Conservation (phyloP, 768 basidiomycete species). For the Lactifluus pinguis region DNA sequence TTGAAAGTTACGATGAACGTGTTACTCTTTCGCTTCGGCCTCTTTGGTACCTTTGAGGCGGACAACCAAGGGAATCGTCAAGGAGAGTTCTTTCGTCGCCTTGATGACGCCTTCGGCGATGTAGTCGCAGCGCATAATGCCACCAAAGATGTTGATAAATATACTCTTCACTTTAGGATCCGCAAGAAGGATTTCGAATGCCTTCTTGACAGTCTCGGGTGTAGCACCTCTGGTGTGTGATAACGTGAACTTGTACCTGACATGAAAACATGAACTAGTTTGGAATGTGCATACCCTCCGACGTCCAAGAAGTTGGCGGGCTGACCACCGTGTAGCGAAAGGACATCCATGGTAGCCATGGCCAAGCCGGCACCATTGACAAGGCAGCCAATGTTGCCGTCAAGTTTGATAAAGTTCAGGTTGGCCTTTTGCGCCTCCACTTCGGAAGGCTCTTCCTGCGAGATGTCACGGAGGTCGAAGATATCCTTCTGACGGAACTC, state of each 20-base stretch:
- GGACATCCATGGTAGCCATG: conserved; percentile 99
- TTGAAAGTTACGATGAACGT: conserved; percentile 25
- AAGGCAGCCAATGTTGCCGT: conserved; percentile 92
- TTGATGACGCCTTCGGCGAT: conserved; percentile 98
- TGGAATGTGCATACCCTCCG: conserved; percentile 57
- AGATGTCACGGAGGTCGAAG: conserved; percentile 80
- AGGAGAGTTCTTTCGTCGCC: conserved; percentile 83
- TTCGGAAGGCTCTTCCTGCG: conserved; percentile 95
- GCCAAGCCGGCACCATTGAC: conserved; percentile 98
- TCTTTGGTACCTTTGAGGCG: conserved; percentile 97
- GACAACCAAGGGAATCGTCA: conserved; percentile 85
- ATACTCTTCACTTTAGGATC: conserved; percentile 96
- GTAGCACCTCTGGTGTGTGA: conserved; percentile 69
- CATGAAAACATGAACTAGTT: background rate
- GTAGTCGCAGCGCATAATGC: conserved; percentile 99
- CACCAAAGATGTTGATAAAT: conserved; percentile 97
- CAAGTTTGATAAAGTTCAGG: conserved; percentile 98
- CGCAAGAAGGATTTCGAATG: conserved; percentile 87
- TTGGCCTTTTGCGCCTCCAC: conserved; percentile 95
- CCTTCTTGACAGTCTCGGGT: conserved; percentile 99
- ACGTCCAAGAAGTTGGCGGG: conserved; percentile 99
- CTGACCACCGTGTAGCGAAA: conserved; percentile 89
- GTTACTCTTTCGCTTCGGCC: conserved; percentile 83
- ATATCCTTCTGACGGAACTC: conserved; percentile 94
- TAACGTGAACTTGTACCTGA: background rate